These are phyloP conservation scores for Bacidia gigantensis DNA, from an alignment of 495 filamentous ascomycete genomes.

Conservation along the genomic window DNA sequence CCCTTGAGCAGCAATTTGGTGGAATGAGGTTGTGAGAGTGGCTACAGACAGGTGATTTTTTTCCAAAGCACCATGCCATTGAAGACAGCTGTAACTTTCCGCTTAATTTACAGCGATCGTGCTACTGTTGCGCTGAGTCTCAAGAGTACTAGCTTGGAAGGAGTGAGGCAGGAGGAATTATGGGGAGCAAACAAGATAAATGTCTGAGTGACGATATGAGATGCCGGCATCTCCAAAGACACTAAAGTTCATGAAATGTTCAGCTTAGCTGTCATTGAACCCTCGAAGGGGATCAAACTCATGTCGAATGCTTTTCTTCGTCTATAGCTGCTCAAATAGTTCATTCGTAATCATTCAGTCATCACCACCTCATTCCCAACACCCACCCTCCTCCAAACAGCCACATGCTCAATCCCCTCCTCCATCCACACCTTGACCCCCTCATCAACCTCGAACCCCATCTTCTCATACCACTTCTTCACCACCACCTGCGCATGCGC, in stretches of 20 bases:
- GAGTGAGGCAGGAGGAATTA: neutral
- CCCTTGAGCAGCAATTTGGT: conserved; percentile 31
- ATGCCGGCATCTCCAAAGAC: too few species aligned
- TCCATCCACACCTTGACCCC: conserved; percentile 65
- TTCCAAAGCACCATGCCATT: neutral
- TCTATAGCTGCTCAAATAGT: too few species aligned
- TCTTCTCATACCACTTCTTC: conserved; percentile 42
- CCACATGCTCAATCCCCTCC: conserved; percentile 74
- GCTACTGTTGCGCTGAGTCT: neutral
- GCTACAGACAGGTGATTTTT: too few species aligned
- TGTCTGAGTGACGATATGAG: too few species aligned
- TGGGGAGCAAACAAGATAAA: too few species aligned
- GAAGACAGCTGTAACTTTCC: neutral
- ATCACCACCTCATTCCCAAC: conserved; percentile 8
- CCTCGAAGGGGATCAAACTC: too few species aligned
- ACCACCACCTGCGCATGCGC: conserved; percentile 59
- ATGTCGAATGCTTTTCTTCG: too few species aligned
- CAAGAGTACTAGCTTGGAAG: neutral
- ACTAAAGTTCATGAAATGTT: too few species aligned
- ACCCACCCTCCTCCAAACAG: conserved; percentile 47
- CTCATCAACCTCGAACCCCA: conserved; percentile 60
- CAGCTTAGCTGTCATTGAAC: too few species aligned
- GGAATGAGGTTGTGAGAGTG: conserved; percentile 19
- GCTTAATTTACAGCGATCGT: neutral
- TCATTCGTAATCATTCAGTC: too few species aligned